A percentile compares a stretch with the other conserved stretches of the same genome.
Evolutionary conservation across 2,329 filamentous ascomycete species (phyloP).

Genomic region (Blastomyces gilchristii): DNA sequence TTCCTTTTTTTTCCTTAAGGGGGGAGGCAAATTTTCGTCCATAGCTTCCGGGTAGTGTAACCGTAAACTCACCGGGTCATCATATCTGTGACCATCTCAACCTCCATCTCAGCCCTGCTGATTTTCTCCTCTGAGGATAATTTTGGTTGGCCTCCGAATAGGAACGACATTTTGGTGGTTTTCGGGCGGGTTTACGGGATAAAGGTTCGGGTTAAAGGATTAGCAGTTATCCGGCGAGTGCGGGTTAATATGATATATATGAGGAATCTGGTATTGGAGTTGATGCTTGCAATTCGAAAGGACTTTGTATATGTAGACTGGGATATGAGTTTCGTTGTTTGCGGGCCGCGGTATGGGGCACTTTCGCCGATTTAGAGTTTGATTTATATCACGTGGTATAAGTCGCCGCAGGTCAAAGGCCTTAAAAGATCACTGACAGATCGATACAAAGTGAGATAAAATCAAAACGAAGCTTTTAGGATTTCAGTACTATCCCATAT

Average conservation of each 20-base stretch:
- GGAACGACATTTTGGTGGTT: slow-evolving; percentile 54
- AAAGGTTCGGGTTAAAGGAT: not conserved
- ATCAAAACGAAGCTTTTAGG: no score
- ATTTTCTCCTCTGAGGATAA: slow-evolving; percentile 96
- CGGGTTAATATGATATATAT: not conserved
- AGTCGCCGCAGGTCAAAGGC: no score
- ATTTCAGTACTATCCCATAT: not conserved
- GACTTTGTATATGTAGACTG: no score
- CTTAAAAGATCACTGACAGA: no score
- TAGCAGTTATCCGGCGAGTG: not conserved
- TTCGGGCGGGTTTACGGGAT: not conserved
- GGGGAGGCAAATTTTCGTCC: not conserved
- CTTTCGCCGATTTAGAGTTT: no score
- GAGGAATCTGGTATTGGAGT: not conserved
- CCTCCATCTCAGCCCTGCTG: slow-evolving; percentile 87
- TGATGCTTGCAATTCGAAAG: not conserved
- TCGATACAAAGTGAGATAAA: no score
- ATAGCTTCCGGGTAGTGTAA: not conserved
- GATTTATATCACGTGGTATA: no score
- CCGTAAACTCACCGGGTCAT: slow-evolving; percentile 68
- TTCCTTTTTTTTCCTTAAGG: no score
- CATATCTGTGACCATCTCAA: slow-evolving; percentile 96
- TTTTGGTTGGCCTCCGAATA: slow-evolving; percentile 64
- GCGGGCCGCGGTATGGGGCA: no score
- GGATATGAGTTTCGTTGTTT: not conserved